A percentile compares a stretch with the other conserved stretches of the same genome.
Conservation (phyloP, 257 asterid genomes). For the Gentiana dahurica region DNA sequence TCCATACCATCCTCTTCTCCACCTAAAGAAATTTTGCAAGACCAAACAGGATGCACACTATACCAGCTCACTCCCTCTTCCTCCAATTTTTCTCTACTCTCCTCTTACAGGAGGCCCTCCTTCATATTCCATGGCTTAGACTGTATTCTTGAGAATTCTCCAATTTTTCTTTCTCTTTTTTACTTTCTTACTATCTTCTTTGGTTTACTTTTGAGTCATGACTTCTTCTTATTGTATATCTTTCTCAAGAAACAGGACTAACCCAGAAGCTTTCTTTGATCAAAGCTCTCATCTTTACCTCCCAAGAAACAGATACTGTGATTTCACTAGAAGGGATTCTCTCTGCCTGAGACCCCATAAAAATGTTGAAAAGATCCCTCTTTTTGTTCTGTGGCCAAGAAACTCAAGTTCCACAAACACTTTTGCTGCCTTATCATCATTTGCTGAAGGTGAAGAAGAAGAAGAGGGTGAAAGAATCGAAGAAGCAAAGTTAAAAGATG, state of each 20-base stretch:
- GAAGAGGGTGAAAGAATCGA: conserved; percentile 12
- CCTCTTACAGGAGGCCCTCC: conserved; percentile 9
- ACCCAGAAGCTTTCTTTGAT: conserved; percentile 23
- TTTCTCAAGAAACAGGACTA: conserved; percentile 33
- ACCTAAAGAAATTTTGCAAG: conserved; percentile 12
- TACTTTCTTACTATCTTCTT: conserved; percentile 1
- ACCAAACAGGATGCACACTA: conserved; percentile 11
- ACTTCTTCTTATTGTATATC: conserved; percentile 47
- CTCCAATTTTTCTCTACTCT: conserved; percentile 11
- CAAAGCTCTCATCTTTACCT: conserved; percentile 24
- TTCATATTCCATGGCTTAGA: conserved; percentile 40
- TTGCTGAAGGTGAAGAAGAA: conserved; percentile 35
- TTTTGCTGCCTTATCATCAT: conserved; percentile 57
- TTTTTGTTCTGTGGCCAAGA: conserved; percentile 18
- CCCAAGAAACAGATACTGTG: conserved; percentile 21
- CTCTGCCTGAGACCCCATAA: conserved; percentile 26
- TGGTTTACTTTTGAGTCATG: conserved; percentile 32
- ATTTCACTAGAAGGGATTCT: conserved; percentile 23
- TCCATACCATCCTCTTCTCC: conserved; percentile 21
- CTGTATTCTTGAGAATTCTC: conserved; percentile 30
- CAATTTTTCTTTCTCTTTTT: conserved; percentile 6
- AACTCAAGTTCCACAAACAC: conserved; percentile 22
- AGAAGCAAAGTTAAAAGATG: conserved; percentile 14
- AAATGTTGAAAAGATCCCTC: conserved; percentile 6
- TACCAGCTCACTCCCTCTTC: conserved; percentile 7